Evolutionary conservation across 164 flowering plant genomes (phyloP), one percentile per base, ranked within the genome.

Genomic region (Piper betle): DNA sequence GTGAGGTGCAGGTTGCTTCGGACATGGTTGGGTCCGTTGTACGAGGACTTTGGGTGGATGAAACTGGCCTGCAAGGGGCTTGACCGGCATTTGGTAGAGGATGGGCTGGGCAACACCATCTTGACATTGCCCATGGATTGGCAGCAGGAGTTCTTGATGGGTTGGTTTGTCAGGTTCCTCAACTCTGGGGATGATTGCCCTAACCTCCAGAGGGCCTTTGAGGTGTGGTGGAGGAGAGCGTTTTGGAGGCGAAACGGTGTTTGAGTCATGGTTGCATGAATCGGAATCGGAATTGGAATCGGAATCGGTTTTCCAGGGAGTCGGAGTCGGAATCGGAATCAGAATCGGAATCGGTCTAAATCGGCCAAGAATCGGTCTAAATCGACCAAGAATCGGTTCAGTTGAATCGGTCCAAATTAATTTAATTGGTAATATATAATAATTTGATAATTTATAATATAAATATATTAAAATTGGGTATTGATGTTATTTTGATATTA

Each of bases 1-100:
- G 83, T 75, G n/a, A 82, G 98, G 72, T 81, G 76, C 71, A 52
- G 77, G 80, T 81, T 93, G 20, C 61, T 93, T 64, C 71, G 64
- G 64, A 93, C 96, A 37, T 93, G 98, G 98, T 69, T 93, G 78
- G 92, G 66, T 46, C 91, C 98, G 15, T 86, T 93, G 68, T 93
- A 93, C 62, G 82, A 88, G 42, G 98, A 93, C 80, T 93, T 93
- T 68, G 92, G 80, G 59, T 93, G 97, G 98, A 93, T 90, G 92
- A 82, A 84, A 67, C 81, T 90, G 68, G 92, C 92, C 6, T 82
- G 86, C 11, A 87, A 72, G 57, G 94, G 94, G n/a, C 89, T 93
- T 12, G 98, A 93, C 68, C 65, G 94, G 8, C 83, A 86, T 66
- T 67, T 86, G 56, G 80, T 93, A 53, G 97, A 93, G 71, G 97